These are phyloP conservation scores for Vinca major DNA, from an alignment of 305 asterid genomes.

Conservation along the genomic window DNA sequence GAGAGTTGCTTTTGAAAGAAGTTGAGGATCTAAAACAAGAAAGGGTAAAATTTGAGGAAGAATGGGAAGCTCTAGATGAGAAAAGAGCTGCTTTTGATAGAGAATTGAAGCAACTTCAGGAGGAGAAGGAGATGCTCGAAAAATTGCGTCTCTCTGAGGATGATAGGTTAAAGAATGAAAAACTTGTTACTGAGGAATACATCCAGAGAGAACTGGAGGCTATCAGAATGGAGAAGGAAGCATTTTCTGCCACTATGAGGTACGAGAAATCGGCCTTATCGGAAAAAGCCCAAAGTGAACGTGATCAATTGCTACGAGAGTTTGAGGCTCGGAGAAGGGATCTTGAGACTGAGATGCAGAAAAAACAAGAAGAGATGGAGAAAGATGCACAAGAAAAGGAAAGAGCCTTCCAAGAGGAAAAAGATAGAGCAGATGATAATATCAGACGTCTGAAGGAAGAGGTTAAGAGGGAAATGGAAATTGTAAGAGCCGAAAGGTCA, in stretches of 20 bases:
- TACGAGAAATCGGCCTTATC: conserved; percentile 44
- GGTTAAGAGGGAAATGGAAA: conserved; percentile 38
- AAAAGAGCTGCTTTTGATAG: conserved; percentile 44
- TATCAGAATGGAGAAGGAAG: conserved; percentile 56
- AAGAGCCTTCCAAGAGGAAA: conserved; percentile 43
- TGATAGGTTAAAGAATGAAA: conserved; percentile 44
- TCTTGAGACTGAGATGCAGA: conserved; percentile 64
- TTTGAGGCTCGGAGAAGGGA: conserved; percentile 46
- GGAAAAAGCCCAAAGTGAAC: conserved; percentile 44
- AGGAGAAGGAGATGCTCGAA: conserved; percentile 42
- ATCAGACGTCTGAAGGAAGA: conserved; percentile 42
- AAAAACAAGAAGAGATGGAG: conserved; percentile 52
- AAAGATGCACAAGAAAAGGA: conserved; percentile 42
- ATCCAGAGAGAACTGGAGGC: conserved; percentile 58
- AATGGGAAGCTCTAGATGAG: conserved; percentile 79
- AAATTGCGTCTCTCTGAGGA: conserved; percentile 36
- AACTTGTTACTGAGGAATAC: conserved; percentile 41
- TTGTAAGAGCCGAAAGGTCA: conserved; percentile 34
- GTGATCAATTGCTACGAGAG: conserved; percentile 39
- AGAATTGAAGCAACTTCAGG: conserved; percentile 37
- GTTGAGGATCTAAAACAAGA: conserved; percentile 56
- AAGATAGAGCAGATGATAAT: conserved; percentile 33
- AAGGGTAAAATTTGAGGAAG: conserved; percentile 66
- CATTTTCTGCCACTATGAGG: conserved; percentile 61
- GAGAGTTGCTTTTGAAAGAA: conserved; percentile 51